A percentile compares a stretch with the other conserved stretches of the same genome.
Evolutionary conservation across 331 rosid genomes (phyloP).

Genomic region (Prunus yedoensis): DNA sequence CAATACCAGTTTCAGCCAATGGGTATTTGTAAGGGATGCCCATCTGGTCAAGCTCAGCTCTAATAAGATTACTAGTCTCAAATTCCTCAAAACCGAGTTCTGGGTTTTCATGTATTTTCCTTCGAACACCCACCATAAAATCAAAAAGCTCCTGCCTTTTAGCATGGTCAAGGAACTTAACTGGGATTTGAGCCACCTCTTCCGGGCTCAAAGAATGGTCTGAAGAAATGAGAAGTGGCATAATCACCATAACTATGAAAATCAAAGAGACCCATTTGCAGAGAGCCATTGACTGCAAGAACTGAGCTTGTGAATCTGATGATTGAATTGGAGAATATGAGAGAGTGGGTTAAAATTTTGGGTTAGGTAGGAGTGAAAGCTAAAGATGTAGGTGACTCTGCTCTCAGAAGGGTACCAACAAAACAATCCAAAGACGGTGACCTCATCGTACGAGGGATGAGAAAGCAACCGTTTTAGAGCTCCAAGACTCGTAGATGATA

Average conservation of each 20-base stretch:
- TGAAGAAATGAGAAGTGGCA: slow-evolving; percentile 16
- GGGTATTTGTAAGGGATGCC: slow-evolving; percentile 56
- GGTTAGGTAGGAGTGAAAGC: background rate
- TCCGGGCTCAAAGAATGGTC: slow-evolving; percentile 15
- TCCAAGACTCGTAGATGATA: no score
- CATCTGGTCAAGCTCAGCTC: slow-evolving; percentile 55
- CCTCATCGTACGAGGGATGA: background rate
- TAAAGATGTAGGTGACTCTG: no score
- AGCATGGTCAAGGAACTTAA: slow-evolving; percentile 30
- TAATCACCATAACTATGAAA: background rate
- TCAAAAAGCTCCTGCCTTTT: slow-evolving; percentile 44
- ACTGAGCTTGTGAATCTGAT: background rate
- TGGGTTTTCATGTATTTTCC: slow-evolving; percentile 72
- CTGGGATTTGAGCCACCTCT: slow-evolving; percentile 29
- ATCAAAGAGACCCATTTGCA: slow-evolving; percentile 18
- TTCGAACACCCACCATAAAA: slow-evolving; percentile 55
- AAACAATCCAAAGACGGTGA: background rate
- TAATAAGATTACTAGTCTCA: slow-evolving; percentile 63
- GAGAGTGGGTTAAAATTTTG: background rate
- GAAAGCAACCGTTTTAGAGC: no score
- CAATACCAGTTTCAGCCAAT: slow-evolving; percentile 62
- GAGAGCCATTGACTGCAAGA: slow-evolving; percentile 6
- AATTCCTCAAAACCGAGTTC: slow-evolving; percentile 61
- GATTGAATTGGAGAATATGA: background rate
- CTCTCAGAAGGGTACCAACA: background rate